A percentile compares a stretch with the other conserved stretches of the same genome.
Evolutionary conservation across 139 green algal species (phyloP).

Genomic region (Tetradesmus obliquus): DNA sequence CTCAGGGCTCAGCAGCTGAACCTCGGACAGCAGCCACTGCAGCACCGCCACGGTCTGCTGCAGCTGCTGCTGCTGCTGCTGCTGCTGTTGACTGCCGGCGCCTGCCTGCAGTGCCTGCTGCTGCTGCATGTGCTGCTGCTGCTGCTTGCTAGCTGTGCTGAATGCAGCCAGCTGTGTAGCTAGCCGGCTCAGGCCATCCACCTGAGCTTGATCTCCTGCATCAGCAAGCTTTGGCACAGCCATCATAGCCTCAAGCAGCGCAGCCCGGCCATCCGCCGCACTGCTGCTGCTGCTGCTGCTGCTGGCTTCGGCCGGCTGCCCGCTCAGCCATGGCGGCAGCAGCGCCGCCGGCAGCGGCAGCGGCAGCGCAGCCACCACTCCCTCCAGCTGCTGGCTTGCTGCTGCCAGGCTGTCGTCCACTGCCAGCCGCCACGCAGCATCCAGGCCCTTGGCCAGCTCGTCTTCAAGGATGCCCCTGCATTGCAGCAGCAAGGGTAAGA

Average conservation of each 20-base stretch:
- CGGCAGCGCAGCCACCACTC: not conserved
- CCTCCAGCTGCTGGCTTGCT: not conserved
- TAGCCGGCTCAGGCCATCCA: slow-evolving; percentile 10
- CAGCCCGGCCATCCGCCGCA: not conserved
- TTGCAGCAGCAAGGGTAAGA: too few species aligned
- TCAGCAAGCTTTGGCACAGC: not conserved
- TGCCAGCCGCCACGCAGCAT: slow-evolving; percentile 75
- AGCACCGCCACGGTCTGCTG: slow-evolving; percentile 51
- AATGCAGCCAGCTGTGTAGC: slow-evolving; percentile 25
- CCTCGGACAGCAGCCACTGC: slow-evolving; percentile 60
- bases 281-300: slow-evolving; percentile 31
- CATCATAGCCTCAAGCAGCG: slow-evolving; percentile 8
- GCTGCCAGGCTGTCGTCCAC: slow-evolving; percentile 54
- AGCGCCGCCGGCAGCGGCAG: not conserved
- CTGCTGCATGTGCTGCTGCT: slow-evolving; percentile 1
- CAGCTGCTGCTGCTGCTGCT: slow-evolving; percentile 9
- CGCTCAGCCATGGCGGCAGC: slow-evolving; percentile 23
- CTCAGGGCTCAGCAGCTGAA: slow-evolving; percentile 47
- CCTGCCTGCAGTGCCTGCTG: slow-evolving; percentile 4
- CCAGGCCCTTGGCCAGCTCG: slow-evolving; percentile 88
- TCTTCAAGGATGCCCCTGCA: slow-evolving; percentile 76
- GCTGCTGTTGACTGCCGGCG: not conserved
- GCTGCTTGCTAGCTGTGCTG: not conserved
- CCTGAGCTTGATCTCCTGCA: not conserved
- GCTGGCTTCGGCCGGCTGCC: slow-evolving; percentile 13